These are phyloP conservation scores for Sporopachydermia quercuum DNA, from an alignment of 805 yeast species.

Conservation along the genomic window DNA sequence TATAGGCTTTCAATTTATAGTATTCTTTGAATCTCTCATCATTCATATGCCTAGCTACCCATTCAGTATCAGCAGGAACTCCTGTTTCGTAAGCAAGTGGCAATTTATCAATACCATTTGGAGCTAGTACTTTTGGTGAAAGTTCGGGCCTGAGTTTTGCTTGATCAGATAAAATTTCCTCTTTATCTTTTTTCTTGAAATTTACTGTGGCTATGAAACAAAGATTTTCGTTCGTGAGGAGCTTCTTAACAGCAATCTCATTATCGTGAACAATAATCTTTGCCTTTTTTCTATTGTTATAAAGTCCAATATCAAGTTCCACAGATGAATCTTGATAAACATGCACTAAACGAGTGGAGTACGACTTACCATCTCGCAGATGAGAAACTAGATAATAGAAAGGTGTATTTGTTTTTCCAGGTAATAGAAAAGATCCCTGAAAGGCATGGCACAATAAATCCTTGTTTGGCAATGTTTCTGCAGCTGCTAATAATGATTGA, in stretches of 20 bases:
- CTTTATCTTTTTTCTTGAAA: conserved; percentile 7
- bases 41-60: conserved; percentile 7
- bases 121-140: neutral
- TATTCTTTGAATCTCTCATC: conserved; percentile 8
- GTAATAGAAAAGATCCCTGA: conserved; percentile 15
- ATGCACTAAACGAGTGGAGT: conserved; percentile 12
- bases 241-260: neutral
- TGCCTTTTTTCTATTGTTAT: conserved; percentile 8
- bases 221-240: neutral
- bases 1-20: conserved; percentile 5
- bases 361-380: conserved; percentile 15
- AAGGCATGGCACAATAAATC: conserved; percentile 12
- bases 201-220: conserved; percentile 7
- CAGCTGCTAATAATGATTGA: conserved; percentile 13
- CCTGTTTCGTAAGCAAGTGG: neutral
- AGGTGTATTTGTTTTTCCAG: conserved; percentile 15
- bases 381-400: conserved; percentile 14
- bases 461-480: conserved; percentile 10
- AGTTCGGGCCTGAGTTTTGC: neutral
- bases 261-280: conserved; percentile 9
- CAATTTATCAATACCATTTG: neutral
- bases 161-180: conserved; percentile 3
- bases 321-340: conserved; percentile 14
- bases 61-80: conserved; percentile 3
- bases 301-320: conserved; percentile 8